Percentiles rank a stretch among this genome's conserved stretches.
Evolutionary conservation across 805 yeast species (phyloP).

Genomic region (Kockiozyma suomiensis): DNA sequence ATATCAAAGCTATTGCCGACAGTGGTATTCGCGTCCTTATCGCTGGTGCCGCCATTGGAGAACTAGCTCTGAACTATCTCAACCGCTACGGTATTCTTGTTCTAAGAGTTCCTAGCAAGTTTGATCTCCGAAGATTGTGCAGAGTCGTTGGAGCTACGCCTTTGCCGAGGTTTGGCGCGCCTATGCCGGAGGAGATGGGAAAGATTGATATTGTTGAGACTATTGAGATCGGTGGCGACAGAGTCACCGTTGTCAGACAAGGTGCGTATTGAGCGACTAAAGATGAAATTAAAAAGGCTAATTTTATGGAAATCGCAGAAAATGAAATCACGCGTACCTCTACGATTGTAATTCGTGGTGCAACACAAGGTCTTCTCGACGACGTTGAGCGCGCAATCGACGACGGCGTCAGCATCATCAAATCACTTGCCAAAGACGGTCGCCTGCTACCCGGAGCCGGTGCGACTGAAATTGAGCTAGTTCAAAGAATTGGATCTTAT

Average conservation of each 20-base stretch:
- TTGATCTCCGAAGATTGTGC: conserved; percentile 89
- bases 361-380: conserved; percentile 89
- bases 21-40: conserved; percentile 85
- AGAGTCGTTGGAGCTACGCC: conserved; percentile 98
- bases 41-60: conserved; percentile 95
- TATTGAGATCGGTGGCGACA: conserved; percentile 94
- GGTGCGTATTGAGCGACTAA: conserved; percentile 42
- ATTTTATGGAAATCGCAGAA: conserved; percentile 1
- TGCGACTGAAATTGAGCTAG: conserved; percentile 86
- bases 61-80: conserved; percentile 87
- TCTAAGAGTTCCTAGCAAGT: conserved; percentile 87
- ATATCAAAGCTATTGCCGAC: conserved; percentile 78
- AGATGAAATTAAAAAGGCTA: background rate
- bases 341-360: conserved; percentile 92
- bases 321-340: conserved; percentile 72
- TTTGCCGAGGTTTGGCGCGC: conserved; percentile 89
- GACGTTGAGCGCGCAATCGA: conserved; percentile 97
- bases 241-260: conserved; percentile 93
- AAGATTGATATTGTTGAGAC: conserved; percentile 84
- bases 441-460: conserved; percentile 95
- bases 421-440: conserved; percentile 81
- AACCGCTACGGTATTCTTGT: conserved; percentile 84
- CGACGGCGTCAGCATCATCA: conserved; percentile 91
- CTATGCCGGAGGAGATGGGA: conserved; percentile 91
- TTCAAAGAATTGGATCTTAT: conserved; percentile 71